These are phyloP conservation scores for Kuraishia molischiana DNA, from an alignment of 805 yeast species.

Conservation along the genomic window DNA sequence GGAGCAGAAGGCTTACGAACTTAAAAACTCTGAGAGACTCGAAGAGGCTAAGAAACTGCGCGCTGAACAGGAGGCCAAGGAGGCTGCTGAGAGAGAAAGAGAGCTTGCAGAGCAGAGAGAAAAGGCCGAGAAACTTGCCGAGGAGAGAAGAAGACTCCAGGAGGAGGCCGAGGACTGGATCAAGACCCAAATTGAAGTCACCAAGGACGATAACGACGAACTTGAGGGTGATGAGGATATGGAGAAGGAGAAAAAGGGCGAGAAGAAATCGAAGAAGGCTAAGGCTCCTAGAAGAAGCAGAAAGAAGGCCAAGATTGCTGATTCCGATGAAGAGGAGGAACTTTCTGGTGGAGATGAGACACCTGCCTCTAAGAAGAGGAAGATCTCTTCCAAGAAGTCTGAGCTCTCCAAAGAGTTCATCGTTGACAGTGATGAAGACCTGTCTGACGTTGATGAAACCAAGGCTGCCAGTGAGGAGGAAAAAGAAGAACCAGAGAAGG, in stretches of 20 bases:
- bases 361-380: constrained; percentile 6
- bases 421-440: constrained; percentile 19
- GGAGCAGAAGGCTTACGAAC: constrained; percentile 65
- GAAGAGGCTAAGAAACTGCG: constrained; percentile 30
- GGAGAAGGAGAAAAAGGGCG: constrained; percentile 18
- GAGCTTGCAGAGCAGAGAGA: constrained; percentile 39
- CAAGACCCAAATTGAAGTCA: constrained; percentile 23
- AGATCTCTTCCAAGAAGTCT: constrained; percentile 13
- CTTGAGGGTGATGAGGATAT: constrained; percentile 22
- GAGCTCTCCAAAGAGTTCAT: constrained; percentile 16
- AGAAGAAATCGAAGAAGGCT: constrained; percentile 16
- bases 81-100: constrained; percentile 35
- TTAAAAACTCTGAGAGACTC: constrained; percentile 61
- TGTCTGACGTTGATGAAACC: constrained; percentile 7
- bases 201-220: constrained; percentile 22
- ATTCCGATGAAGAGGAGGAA: constrained; percentile 6
- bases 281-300: constrained; percentile 5
- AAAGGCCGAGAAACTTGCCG: constrained; percentile 34
- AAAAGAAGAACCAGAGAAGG: constrained; percentile 7
- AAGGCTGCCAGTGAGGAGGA: background rate
- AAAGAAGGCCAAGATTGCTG: constrained; percentile 8
- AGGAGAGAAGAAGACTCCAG: constrained; percentile 38
- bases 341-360: background rate
- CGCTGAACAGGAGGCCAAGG: constrained; percentile 32
- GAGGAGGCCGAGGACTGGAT: constrained; percentile 52